phyloP scores from a whole-genome alignment of 2,329 filamentous ascomycete genomes.

The Alternaria consortialis region DNA sequence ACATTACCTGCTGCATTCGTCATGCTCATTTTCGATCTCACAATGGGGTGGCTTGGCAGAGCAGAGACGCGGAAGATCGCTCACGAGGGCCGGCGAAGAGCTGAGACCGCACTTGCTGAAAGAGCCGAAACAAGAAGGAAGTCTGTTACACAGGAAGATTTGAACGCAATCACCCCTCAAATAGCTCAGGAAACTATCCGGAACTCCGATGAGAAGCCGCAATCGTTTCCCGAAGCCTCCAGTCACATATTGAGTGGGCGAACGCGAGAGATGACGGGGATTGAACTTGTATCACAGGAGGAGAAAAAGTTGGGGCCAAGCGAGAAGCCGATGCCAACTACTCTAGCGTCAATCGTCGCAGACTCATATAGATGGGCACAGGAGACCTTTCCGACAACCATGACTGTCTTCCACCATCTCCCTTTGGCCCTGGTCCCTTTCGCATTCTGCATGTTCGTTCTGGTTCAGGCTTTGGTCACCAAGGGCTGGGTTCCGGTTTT shows the following conservation, averaged over 20 bases:
- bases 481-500: constrained; percentile 80
- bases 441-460: constrained; percentile 76
- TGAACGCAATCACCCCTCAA: constrained; percentile 14
- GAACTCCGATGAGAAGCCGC: constrained; percentile 22
- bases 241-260: constrained; percentile 10
- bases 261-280: not conserved
- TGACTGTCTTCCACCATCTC: constrained; percentile 70
- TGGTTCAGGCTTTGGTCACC: constrained; percentile 75
- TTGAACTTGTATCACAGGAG: constrained; percentile 2
- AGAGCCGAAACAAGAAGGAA: constrained; percentile 45
- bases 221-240: constrained; percentile 3
- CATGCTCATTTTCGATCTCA: constrained; percentile 74
- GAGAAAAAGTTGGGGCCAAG: constrained; percentile 14
- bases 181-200: not conserved
- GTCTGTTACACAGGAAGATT: constrained; percentile 20
- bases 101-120: constrained; percentile 54
- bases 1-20: constrained; percentile 73
- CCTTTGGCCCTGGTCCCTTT: constrained; percentile 75
- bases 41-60: constrained; percentile 69
- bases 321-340: constrained; percentile 47
- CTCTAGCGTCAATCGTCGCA: constrained; percentile 61
- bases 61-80: constrained; percentile 71
- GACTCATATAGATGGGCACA: constrained; percentile 67
- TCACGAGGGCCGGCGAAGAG: constrained; percentile 61
- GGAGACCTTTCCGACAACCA: constrained; percentile 75